Evolutionary conservation across 176 grass and related monocot genomes (phyloP).

Genomic region (Avena sativa): DNA sequence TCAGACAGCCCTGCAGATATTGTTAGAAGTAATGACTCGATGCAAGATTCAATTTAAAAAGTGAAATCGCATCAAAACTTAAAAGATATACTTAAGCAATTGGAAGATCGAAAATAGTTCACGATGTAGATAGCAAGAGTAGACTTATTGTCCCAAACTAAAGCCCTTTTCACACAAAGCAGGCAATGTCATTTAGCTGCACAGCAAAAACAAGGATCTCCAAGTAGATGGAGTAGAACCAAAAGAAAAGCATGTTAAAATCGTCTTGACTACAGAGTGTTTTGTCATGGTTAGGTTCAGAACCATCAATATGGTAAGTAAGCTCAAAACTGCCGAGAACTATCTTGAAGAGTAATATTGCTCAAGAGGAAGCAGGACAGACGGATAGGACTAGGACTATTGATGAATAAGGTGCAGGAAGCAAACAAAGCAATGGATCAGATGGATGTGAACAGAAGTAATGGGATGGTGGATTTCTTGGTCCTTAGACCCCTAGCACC

Average conservation of each 20-base stretch:
- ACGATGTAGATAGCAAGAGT: neutral
- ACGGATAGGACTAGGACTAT: neutral
- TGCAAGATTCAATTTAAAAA: neutral
- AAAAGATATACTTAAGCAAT: conserved; percentile 3
- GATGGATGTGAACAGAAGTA: conserved; percentile 7
- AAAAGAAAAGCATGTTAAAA: neutral
- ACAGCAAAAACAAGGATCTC: neutral
- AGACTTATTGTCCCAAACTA: neutral
- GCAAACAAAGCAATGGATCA: conserved; percentile 17
- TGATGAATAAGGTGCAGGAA: conserved; percentile 26
- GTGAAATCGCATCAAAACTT: neutral
- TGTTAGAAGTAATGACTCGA: neutral
- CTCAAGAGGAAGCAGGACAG: too few relatives aligned
- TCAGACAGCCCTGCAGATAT: neutral
- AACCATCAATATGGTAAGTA: neutral
- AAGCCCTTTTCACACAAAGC: neutral
- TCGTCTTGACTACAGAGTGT: neutral
- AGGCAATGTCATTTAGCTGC: neutral
- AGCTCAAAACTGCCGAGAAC: neutral
- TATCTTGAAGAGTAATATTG: neutral
- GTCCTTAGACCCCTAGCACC: too few relatives aligned
- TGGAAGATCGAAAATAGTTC: neutral
- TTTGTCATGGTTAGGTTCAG: neutral
- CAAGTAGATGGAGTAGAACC: neutral
- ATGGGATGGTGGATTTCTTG: neutral